Conservation (phyloP, 306 rosid genomes). For the Corylus avellana region DNA sequence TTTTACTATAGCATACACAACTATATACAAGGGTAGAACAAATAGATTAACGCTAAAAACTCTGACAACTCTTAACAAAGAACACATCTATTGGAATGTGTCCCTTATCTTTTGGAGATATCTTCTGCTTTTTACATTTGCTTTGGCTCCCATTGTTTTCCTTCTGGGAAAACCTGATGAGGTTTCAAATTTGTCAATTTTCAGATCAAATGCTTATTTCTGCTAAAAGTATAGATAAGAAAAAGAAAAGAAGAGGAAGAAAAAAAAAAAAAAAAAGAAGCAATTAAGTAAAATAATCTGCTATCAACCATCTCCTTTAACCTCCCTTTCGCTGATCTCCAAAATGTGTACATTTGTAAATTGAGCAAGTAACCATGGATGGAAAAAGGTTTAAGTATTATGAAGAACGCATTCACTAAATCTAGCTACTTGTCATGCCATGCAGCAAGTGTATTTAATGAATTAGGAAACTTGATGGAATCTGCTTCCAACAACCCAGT, state of each 20-base stretch:
- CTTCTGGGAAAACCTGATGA: slow-evolving; percentile 27
- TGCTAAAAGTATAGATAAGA: not conserved
- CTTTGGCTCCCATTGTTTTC: slow-evolving; percentile 37
- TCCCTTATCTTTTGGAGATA: slow-evolving; percentile 53
- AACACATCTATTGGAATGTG: slow-evolving; percentile 69
- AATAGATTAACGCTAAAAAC: slow-evolving; percentile 15
- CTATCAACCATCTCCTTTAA: not conserved
- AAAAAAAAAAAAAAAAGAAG: too few relatives aligned
- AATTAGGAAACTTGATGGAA: not conserved
- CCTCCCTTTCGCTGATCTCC: not conserved
- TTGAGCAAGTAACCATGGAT: not conserved
- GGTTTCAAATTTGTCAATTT: not conserved
- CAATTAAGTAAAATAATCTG: not conserved
- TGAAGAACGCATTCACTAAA: not conserved
- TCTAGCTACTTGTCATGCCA: not conserved
- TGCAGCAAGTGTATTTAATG: not conserved
- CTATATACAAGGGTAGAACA: not conserved
- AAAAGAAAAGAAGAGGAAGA: too few relatives aligned
- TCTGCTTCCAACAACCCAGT: slow-evolving; percentile 30
- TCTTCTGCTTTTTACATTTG: slow-evolving; percentile 64
- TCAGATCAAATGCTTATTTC: not conserved
- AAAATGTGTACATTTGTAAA: not conserved
- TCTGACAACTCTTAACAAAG: slow-evolving; percentile 59
- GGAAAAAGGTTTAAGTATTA: not conserved
- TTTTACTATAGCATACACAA: too few relatives aligned